phyloP scores from a whole-genome alignment of 2,329 filamentous ascomycete genomes.

The Aaosphaeria pasadenensis region DNA sequence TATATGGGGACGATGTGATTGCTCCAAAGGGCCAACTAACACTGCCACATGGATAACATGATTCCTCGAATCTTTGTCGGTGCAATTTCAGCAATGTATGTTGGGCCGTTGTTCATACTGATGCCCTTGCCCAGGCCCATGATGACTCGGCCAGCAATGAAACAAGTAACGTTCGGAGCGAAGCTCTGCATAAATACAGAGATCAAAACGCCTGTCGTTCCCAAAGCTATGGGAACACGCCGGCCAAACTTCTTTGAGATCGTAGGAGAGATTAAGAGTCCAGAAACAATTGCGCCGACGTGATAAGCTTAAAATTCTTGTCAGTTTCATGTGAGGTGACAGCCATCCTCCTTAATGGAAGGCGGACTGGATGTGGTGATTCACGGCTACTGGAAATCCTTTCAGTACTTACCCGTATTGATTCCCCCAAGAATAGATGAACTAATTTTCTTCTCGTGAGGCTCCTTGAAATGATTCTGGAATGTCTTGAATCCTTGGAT shows the following conservation, averaged over 20 bases:
- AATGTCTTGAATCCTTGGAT: background rate
- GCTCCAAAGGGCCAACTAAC: no score
- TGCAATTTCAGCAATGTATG: constrained; percentile 62
- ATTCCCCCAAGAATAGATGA: background rate
- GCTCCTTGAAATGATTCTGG: background rate
- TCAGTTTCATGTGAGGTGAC: no score
- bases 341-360: no score
- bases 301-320: background rate
- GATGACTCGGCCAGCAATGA: constrained; percentile 51
- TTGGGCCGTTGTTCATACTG: constrained; percentile 54
- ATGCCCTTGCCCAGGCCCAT: constrained; percentile 58
- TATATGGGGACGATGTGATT: no score
- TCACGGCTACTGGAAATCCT: background rate
- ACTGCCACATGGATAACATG: background rate
- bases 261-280: background rate
- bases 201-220: background rate
- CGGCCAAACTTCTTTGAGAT: background rate
- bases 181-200: background rate
- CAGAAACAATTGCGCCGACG: background rate
- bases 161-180: constrained; percentile 44
- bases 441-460: background rate
- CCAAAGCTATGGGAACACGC: background rate
- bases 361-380: no score
- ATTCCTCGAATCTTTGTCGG: constrained; percentile 50
- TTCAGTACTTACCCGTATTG: background rate